A percentile compares a stretch with the other conserved stretches of the same genome.
Evolutionary conservation across 2,329 filamentous ascomycete genomes (phyloP).

Genomic region (Epicoccum nigrum): DNA sequence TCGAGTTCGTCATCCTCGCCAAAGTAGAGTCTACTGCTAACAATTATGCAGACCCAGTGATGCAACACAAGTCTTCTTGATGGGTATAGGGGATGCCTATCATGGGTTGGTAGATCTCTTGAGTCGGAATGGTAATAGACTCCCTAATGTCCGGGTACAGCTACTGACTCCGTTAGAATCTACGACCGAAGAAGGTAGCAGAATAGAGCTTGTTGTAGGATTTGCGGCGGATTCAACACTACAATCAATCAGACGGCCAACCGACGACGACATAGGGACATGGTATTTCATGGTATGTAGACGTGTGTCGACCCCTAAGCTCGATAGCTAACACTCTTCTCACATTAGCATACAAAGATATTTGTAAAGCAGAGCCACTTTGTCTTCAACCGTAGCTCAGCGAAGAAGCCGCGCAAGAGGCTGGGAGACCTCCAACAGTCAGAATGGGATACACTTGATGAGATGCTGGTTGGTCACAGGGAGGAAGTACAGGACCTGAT

Average conservation of each 20-base stretch:
- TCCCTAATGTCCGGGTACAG: not conserved
- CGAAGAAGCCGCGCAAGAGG: conserved; percentile 61
- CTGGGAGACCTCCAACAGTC: conserved; percentile 62
- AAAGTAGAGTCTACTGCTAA: not conserved
- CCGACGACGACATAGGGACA: conserved; percentile 73
- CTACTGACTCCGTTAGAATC: conserved; percentile 9
- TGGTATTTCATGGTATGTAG: conserved; percentile 76
- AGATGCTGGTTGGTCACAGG: conserved; percentile 63
- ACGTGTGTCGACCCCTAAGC: too few relatives aligned
- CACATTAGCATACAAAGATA: conserved; percentile 69
- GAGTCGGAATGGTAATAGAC: conserved; percentile 69
- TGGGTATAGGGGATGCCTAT: conserved; percentile 91
- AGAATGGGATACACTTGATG: conserved; percentile 54
- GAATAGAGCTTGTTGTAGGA: conserved; percentile 75
- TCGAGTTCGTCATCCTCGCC: conserved; percentile 63
- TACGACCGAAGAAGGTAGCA: conserved; percentile 9
- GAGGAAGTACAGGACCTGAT: conserved; percentile 58
- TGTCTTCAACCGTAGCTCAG: conserved; percentile 71
- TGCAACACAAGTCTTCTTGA: conserved; percentile 76
- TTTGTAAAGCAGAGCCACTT: conserved; percentile 77
- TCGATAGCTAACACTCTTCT: too few relatives aligned
- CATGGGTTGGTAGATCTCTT: conserved; percentile 81
- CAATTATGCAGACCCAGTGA: conserved; percentile 57
- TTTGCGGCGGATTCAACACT: conserved; percentile 79
- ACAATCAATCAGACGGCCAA: conserved; percentile 69